phyloP scores from a whole-genome alignment of 495 filamentous ascomycete species.

The Talaromyces stipitatus region DNA sequence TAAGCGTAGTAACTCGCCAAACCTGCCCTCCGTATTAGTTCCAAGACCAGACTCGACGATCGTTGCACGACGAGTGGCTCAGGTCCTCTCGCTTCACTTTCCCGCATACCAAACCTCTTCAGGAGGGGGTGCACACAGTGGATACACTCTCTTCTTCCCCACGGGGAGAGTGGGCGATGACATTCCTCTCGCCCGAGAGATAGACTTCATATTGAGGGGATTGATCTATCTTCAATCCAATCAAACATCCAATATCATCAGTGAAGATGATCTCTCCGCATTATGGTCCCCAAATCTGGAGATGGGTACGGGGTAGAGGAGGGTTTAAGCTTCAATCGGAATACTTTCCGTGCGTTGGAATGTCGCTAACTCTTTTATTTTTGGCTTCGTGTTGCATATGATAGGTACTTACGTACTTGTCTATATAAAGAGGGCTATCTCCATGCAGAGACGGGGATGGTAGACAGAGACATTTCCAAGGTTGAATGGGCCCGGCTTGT shows the following conservation, averaged over 20 bases:
- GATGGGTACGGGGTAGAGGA: background rate
- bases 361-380: background rate
- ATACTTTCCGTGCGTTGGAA: background rate
- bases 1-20: background rate
- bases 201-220: background rate
- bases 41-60: background rate
- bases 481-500: background rate
- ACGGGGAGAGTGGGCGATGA: background rate
- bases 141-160: background rate
- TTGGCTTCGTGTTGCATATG: background rate
- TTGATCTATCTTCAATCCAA: background rate
- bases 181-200: background rate
- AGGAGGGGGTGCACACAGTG: background rate
- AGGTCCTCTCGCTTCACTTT: background rate
- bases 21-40: background rate
- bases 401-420: background rate
- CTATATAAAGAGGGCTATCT: background rate
- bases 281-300: background rate
- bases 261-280: background rate
- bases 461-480: no score
- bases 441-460: no score
- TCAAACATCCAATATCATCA: background rate
- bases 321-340: background rate
- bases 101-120: background rate
- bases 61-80: background rate